A percentile compares a stretch with the other conserved stretches of the same genome.
phyloP scores from a whole-genome alignment of 148 eudicot species.

The Fagopyrum tataricum region DNA sequence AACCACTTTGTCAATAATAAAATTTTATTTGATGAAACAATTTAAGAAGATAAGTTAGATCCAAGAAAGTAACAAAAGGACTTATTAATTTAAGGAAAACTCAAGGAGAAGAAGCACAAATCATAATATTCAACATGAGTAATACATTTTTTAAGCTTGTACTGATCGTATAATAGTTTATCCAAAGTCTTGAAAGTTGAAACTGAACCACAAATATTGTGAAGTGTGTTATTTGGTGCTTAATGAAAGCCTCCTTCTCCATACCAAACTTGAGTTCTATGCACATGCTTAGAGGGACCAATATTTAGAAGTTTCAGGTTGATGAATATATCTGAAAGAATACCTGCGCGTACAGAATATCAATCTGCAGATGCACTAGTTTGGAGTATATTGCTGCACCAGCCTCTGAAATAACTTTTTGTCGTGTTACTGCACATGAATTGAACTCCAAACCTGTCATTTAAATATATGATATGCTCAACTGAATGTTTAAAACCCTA shows the following conservation, averaged over 20 bases:
- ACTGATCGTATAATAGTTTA: neutral
- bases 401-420: conserved; percentile 47
- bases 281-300: neutral
- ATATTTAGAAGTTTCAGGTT: neutral
- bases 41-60: neutral
- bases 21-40: neutral
- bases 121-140: neutral
- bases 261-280: neutral
- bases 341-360: conserved; percentile 66
- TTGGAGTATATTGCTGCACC: conserved; percentile 57
- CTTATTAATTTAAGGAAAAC: neutral
- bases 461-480: too few relatives aligned
- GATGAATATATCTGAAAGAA: conserved; percentile 13
- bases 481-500: too few relatives aligned
- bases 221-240: neutral
- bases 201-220: neutral
- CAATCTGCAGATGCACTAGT: conserved; percentile 64
- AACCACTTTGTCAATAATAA: neutral
- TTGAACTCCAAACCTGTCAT: too few relatives aligned
- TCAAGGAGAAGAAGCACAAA: neutral
- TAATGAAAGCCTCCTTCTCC: neutral
- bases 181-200: neutral
- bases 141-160: neutral
- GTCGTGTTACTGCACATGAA: too few relatives aligned
- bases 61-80: neutral